These are phyloP conservation scores for Zygoascus flipseniorum DNA, from an alignment of 805 yeast species.

Conservation along the genomic window DNA sequence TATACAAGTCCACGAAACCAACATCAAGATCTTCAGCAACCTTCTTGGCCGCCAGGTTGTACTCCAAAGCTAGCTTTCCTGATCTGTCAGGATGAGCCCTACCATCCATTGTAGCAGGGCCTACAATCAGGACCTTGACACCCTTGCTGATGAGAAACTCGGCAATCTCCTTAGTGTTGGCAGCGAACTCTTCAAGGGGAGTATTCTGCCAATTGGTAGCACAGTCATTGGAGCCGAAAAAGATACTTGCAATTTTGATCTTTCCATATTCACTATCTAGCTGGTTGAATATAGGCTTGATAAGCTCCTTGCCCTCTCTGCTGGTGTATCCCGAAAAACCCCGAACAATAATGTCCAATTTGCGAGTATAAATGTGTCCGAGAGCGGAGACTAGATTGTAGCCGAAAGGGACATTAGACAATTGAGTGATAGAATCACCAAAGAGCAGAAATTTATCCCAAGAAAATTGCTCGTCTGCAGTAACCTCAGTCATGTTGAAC, in stretches of 20 bases:
- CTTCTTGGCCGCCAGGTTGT: constrained; percentile 41
- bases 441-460: constrained; percentile 24
- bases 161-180: constrained; percentile 42
- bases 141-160: constrained; percentile 32
- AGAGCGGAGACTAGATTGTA: constrained; percentile 47
- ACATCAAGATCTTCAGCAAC: constrained; percentile 40
- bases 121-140: constrained; percentile 46
- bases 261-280: constrained; percentile 35
- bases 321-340: constrained; percentile 77
- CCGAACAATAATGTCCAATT: constrained; percentile 58
- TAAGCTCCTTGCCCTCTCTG: constrained; percentile 44
- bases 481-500: background rate
- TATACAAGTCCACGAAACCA: constrained; percentile 51
- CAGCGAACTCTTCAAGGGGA: constrained; percentile 38
- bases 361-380: constrained; percentile 31
- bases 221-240: constrained; percentile 79
- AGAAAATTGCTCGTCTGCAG: background rate
- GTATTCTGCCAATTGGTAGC: constrained; percentile 37
- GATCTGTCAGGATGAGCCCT: constrained; percentile 31
- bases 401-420: constrained; percentile 32
- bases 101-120: constrained; percentile 47
- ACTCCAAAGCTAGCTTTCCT: constrained; percentile 37
- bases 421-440: constrained; percentile 68
- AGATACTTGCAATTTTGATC: constrained; percentile 41
- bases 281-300: constrained; percentile 40